A percentile compares a stretch with the other conserved stretches of the same genome.
Evolutionary conservation across 257 asterid species (phyloP).

Genomic region (Solanum etuberosum): DNA sequence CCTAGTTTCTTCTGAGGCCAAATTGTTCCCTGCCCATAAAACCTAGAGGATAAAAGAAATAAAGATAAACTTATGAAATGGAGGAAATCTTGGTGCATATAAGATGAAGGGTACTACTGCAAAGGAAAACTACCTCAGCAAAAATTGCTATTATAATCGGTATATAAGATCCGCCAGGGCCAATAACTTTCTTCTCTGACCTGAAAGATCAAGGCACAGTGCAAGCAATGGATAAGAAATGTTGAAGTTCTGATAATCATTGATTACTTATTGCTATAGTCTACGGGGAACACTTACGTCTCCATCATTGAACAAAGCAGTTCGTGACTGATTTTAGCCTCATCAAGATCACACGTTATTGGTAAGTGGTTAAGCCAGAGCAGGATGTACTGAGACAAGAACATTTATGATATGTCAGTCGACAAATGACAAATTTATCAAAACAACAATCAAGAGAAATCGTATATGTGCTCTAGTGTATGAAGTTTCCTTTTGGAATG

Average conservation of each 20-base stretch:
- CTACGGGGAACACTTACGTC: not conserved
- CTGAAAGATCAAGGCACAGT: not conserved
- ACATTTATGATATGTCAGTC: not conserved
- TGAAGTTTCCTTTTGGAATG: not conserved
- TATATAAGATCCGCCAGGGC: not conserved
- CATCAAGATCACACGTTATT: not conserved
- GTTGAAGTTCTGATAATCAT: not conserved
- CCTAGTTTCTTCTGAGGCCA: not conserved
- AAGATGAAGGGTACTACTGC: not conserved
- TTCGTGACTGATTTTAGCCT: not conserved
- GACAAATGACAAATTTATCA: not conserved
- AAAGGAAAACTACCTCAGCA: not conserved
- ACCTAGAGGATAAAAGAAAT: not conserved
- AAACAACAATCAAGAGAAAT: not conserved
- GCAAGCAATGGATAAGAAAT: not conserved
- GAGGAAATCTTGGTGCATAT: not conserved
- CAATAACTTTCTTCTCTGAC: not conserved
- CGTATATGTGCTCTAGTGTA: not conserved
- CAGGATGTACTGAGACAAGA: not conserved
- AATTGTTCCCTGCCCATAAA: not conserved
- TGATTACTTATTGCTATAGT: not conserved
- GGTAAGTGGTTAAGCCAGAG: not conserved
- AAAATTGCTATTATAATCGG: not conserved
- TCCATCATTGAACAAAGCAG: constrained; percentile 4
- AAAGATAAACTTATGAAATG: not conserved